Evolutionary conservation across 2,329 filamentous ascomycete species (phyloP).

Genomic region (Hymenoscyphus salicellus): DNA sequence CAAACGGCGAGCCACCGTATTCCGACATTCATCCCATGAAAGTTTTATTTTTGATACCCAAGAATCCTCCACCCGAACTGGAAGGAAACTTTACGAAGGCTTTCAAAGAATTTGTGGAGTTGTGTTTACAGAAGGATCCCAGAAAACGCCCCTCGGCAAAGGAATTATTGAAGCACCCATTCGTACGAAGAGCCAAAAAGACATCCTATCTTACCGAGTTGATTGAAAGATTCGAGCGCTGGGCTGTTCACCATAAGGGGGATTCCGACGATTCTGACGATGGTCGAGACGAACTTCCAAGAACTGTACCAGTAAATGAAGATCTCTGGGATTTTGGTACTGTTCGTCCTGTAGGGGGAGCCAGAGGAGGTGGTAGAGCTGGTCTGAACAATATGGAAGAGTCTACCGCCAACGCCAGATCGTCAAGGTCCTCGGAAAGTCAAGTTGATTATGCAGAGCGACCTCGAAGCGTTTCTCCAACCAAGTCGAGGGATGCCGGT

Average conservation of each 20-base stretch:
- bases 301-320: slow-evolving; percentile 59
- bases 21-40: slow-evolving; percentile 99
- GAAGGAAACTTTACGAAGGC: slow-evolving; percentile 77
- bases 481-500: slow-evolving; percentile 46
- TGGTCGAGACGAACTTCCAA: slow-evolving; percentile 44
- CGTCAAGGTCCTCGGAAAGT: slow-evolving; percentile 50
- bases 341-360: slow-evolving; percentile 71
- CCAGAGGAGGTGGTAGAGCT: slow-evolving; percentile 55
- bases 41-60: slow-evolving; percentile 92
- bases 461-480: slow-evolving; percentile 50
- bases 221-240: slow-evolving; percentile 85
- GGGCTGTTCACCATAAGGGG: slow-evolving; percentile 76
- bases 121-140: slow-evolving; percentile 85
- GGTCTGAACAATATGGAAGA: slow-evolving; percentile 75
- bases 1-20: slow-evolving; percentile 89
- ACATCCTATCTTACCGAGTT: slow-evolving; percentile 95
- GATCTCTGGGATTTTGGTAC: slow-evolving; percentile 99
- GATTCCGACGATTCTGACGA: slow-evolving; percentile 64
- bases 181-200: slow-evolving; percentile 87
- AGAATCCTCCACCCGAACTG: slow-evolving; percentile 81
- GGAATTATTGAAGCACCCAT: slow-evolving; percentile 84
- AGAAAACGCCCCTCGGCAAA: slow-evolving; percentile 82
- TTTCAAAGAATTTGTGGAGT: slow-evolving; percentile 80
- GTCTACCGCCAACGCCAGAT: slow-evolving; percentile 73
- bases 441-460: slow-evolving; percentile 52